phyloP scores from a whole-genome alignment of 2,329 filamentous ascomycete species.

The Fusarium protoensiforme region DNA sequence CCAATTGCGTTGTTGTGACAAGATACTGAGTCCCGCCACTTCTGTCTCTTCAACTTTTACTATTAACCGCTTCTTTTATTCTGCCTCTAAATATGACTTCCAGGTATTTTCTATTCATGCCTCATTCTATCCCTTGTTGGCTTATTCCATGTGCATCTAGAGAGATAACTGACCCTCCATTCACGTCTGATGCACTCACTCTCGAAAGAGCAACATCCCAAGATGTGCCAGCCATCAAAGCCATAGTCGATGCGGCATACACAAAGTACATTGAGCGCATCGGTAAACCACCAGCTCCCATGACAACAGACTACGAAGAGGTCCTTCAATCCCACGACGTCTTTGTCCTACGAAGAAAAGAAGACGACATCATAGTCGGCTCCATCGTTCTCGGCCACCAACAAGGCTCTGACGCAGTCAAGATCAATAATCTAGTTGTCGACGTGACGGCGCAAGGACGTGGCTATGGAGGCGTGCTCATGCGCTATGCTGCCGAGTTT shows the following conservation, averaged over 20 bases:
- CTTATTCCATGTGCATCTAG: neutral
- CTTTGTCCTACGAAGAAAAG: conserved; percentile 31
- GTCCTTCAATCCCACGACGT: conserved; percentile 43
- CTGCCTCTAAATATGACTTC: neutral
- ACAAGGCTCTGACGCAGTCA: conserved; percentile 24
- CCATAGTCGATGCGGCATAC: conserved; percentile 46
- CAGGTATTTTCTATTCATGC: neutral
- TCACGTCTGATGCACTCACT: accelerated
- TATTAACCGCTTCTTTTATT: neutral
- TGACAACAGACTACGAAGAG: conserved; percentile 47
- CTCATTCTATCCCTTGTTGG: neutral
- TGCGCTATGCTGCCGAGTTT: conserved; percentile 45
- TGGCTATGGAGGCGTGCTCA: conserved; percentile 47
- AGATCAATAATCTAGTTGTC: conserved; percentile 44
- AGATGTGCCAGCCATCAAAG: conserved; percentile 44
- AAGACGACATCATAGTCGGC: conserved; percentile 34
- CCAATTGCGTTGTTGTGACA: neutral
- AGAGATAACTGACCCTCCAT: neutral
- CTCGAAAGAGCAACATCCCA: conserved; percentile 1
- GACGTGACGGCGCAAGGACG: conserved; percentile 45
- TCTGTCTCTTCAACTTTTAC: neutral
- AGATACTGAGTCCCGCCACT: accelerated
- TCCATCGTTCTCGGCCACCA: conserved; percentile 43
- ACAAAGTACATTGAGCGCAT: conserved; percentile 49
- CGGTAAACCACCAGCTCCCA: conserved; percentile 49